phyloP scores from a whole-genome alignment of 768 basidiomycete genomes.

The Butyriboletus loyo region DNA sequence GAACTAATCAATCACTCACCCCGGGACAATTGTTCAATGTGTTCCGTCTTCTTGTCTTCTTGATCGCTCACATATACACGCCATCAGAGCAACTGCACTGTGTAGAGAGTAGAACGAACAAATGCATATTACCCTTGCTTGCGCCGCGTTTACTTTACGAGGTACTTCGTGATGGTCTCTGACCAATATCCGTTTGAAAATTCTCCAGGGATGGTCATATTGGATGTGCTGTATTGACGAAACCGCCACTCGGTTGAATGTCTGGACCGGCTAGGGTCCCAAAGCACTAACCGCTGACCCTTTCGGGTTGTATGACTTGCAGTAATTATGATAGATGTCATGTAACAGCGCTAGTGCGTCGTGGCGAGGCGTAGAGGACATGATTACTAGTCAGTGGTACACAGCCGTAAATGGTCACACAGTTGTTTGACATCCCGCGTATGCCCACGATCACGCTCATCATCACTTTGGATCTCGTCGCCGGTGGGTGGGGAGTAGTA shows the following conservation, averaged over 20 bases:
- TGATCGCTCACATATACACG: conserved; percentile 7
- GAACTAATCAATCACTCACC: conserved; percentile 1
- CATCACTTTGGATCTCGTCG: conserved; percentile 38
- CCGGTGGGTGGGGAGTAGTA: conserved; percentile 36
- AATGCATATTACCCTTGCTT: conserved; percentile 4
- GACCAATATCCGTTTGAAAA: conserved; percentile 1
- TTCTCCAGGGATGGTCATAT: conserved; percentile 4
- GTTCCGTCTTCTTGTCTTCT: conserved; percentile 15
- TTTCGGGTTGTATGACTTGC: background rate
- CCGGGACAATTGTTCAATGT: conserved; percentile 2
- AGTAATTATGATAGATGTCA: background rate
- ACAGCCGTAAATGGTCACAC: conserved; percentile 25
- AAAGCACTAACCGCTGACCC: no score
- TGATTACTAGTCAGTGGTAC: conserved; percentile 9
- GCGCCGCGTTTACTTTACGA: conserved; percentile 8
- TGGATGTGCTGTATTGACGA: background rate
- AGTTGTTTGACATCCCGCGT: conserved; percentile 36
- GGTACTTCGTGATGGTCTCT: conserved; percentile 1
- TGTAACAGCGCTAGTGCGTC: background rate
- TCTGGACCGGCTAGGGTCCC: no score
- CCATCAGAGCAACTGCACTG: conserved; percentile 8
- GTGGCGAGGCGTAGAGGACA: no score
- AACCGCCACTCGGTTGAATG: background rate
- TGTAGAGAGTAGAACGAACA: conserved; percentile 7
- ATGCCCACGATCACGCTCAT: conserved; percentile 40